Conservation (phyloP, 140 eudicot species). For the Anethum foeniculum region DNA sequence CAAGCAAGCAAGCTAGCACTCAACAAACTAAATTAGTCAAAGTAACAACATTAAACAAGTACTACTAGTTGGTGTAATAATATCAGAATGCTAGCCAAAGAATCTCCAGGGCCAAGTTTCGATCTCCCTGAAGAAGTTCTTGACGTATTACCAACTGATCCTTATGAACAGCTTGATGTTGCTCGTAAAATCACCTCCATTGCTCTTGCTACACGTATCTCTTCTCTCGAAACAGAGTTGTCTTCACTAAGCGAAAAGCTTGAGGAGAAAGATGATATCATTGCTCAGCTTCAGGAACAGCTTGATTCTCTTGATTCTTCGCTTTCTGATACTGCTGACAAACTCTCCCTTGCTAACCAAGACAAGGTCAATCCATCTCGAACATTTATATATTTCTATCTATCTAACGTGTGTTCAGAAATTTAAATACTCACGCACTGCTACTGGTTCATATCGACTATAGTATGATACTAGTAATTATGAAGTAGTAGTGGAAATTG, state of each 20-base stretch:
- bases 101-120: constrained; percentile 32
- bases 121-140: constrained; percentile 78
- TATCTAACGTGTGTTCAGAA: background rate
- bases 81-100: constrained; percentile 33
- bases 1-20: background rate
- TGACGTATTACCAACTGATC: constrained; percentile 76
- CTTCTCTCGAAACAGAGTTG: constrained; percentile 71
- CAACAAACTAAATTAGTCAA: background rate
- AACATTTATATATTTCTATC: too few species aligned
- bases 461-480: too few species aligned
- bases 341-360: constrained; percentile 48
- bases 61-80: background rate
- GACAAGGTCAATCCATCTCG: constrained; percentile 35
- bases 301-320: constrained; percentile 56
- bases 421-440: background rate
- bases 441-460: too few species aligned
- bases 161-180: constrained; percentile 84
- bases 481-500: background rate
- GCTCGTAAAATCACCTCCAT: constrained; percentile 96
- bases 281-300: constrained; percentile 55
- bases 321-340: constrained; percentile 36
- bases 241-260: constrained; percentile 53
- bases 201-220: constrained; percentile 82
- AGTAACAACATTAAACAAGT: background rate
- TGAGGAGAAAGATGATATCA: constrained; percentile 46